These are phyloP conservation scores for Rhodotorula paludigena DNA, from an alignment of 768 basidiomycete species.

Conservation along the genomic window DNA sequence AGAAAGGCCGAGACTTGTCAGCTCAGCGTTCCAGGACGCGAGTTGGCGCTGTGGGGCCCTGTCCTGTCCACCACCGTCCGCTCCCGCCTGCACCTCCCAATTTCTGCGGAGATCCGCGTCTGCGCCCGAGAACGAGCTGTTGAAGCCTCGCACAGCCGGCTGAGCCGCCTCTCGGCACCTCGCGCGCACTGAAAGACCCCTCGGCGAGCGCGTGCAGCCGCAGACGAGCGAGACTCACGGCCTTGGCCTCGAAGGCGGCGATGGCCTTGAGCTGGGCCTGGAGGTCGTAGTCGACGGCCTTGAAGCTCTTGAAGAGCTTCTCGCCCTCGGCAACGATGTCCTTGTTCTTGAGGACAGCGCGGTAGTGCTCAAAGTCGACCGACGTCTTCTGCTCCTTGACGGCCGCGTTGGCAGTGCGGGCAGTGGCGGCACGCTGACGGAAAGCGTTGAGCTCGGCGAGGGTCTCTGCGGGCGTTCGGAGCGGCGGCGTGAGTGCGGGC, in stretches of 20 bases:
- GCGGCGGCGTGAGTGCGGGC: neutral
- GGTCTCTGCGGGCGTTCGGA: constrained; percentile 54
- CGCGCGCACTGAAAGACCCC: neutral
- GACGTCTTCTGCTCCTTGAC: constrained; percentile 55
- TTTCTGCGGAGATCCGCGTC: too few species aligned
- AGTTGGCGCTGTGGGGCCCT: too few species aligned
- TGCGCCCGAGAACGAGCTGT: too few species aligned
- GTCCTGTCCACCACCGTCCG: too few species aligned
- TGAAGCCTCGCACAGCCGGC: too few species aligned
- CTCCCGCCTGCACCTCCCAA: too few species aligned
- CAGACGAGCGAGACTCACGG: constrained; percentile 57
- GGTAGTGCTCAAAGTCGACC: constrained; percentile 87
- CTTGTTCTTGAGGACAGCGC: constrained; percentile 84
- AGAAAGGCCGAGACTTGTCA: neutral
- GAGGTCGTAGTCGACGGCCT: constrained; percentile 91
- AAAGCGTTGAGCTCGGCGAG: constrained; percentile 84
- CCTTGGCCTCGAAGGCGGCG: constrained; percentile 92
- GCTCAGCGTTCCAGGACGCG: neutral
- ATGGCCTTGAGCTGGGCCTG: constrained; percentile 84
- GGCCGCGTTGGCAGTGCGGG: constrained; percentile 65
- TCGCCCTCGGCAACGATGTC: constrained; percentile 86
- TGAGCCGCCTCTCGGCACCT: neutral
- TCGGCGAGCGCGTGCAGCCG: neutral
- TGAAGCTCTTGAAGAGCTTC: constrained; percentile 80
- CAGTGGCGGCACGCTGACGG: constrained; percentile 90